phyloP scores from a whole-genome alignment of 495 filamentous ascomycete species.

The Trichoderma asperelloides region DNA sequence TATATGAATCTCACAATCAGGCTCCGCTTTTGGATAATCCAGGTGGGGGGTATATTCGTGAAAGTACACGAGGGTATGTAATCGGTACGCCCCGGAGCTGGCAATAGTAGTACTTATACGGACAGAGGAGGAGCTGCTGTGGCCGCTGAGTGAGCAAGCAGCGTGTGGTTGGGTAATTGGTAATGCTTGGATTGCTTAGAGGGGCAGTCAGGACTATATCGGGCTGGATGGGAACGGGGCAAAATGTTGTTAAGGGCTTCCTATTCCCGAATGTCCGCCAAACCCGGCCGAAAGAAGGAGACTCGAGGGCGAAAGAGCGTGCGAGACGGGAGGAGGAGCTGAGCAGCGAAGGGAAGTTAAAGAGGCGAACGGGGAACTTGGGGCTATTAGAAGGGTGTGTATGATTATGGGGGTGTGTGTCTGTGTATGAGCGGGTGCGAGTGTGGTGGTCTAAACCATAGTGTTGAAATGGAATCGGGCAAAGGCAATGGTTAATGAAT shows the following conservation, averaged over 20 bases:
- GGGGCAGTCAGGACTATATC: background rate
- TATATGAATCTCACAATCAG: slow-evolving; percentile 8
- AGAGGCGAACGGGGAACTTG: background rate
- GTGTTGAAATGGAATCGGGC: background rate
- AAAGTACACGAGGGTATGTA: slow-evolving; percentile 1
- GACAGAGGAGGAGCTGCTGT: background rate
- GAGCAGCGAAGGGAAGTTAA: background rate
- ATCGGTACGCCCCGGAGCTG: background rate
- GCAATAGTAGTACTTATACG: background rate
- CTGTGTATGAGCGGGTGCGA: background rate
- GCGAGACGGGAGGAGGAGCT: background rate
- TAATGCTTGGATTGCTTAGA: background rate
- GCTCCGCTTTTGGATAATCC: slow-evolving; percentile 6
- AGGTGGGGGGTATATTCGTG: background rate
- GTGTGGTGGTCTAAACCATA: background rate
- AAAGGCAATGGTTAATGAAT: background rate
- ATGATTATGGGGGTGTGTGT: background rate
- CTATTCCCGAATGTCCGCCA: slow-evolving; percentile 5
- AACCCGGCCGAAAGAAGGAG: slow-evolving; percentile 2
- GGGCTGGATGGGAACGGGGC: slow-evolving; percentile 3
- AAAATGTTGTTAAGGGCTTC: background rate
- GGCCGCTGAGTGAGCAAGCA: background rate
- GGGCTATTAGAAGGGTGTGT: background rate
- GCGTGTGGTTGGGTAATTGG: slow-evolving; percentile 5
- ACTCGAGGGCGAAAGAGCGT: background rate